A percentile compares a stretch with the other conserved stretches of the same genome.
Evolutionary conservation across 2,329 filamentous ascomycete genomes (phyloP).

Genomic region (Aspergillus sp.): DNA sequence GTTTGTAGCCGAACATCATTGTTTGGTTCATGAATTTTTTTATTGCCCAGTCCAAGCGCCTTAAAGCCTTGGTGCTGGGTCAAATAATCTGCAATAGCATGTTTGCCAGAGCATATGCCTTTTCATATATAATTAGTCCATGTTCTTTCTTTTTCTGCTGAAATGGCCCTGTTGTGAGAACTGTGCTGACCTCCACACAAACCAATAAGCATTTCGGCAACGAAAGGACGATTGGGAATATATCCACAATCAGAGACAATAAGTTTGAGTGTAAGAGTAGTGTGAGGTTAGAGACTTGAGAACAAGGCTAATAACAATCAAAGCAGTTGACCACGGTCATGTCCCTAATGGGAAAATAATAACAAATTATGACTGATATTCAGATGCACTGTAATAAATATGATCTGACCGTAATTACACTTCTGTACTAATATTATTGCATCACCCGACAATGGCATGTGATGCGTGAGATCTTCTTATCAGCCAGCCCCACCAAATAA

Average conservation of each 20-base stretch:
- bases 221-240: background rate
- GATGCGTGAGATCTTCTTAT: no score
- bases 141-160: background rate
- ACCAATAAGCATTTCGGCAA: conserved; percentile 41
- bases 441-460: no score
- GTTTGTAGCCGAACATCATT: conserved; percentile 21
- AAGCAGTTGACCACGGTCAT: no score
- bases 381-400: no score
- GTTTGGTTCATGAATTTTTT: conserved; percentile 16
- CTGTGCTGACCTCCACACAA: conserved; percentile 41
- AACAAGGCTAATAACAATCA: no score
- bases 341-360: no score
- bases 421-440: no score
- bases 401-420: no score
- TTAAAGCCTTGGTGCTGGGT: conserved; percentile 76
- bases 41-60: conserved; percentile 53
- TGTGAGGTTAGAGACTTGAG: no score
- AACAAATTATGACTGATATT: no score
- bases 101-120: conserved; percentile 93
- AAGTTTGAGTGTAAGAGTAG: background rate
- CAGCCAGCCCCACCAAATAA: no score
- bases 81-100: conserved; percentile 79
- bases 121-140: conserved; percentile 11
- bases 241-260: background rate
- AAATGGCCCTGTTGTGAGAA: background rate